phyloP scores from a whole-genome alignment of 768 basidiomycete genomes.

The Calocybe gangraenosa region DNA sequence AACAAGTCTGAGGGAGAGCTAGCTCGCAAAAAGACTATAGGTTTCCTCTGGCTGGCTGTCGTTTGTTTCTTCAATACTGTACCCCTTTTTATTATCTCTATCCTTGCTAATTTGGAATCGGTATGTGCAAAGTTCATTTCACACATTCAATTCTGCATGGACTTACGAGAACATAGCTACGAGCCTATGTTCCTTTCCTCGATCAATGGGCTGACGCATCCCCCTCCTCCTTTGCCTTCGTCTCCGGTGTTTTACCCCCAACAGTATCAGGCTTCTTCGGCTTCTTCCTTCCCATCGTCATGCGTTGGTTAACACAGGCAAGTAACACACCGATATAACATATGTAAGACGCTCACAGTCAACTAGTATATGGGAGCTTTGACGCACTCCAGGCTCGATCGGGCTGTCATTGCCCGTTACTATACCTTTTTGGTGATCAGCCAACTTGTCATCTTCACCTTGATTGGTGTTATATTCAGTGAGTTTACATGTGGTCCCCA shows the following conservation, averaged over 20 bases:
- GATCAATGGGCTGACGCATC: constrained; percentile 64
- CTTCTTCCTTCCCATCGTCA: constrained; percentile 87
- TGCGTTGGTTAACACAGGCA: constrained; percentile 81
- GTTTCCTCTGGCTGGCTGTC: constrained; percentile 71
- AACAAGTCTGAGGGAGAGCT: constrained; percentile 66
- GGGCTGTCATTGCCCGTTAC: constrained; percentile 89
- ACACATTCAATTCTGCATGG: neutral
- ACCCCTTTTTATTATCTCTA: constrained; percentile 85
- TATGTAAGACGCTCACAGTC: constrained; percentile 56
- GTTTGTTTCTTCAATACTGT: constrained; percentile 96
- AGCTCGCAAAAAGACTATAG: constrained; percentile 61
- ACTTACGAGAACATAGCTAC: constrained; percentile 38
- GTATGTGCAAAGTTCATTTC: constrained; percentile 35
- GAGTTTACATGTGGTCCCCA: constrained; percentile 34
- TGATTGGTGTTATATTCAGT: constrained; percentile 90
- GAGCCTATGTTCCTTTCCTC: constrained; percentile 71
- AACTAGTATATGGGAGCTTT: constrained; percentile 54
- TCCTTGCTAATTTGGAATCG: constrained; percentile 85
- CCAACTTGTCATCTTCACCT: constrained; percentile 90
- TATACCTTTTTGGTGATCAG: constrained; percentile 92
- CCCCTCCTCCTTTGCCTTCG: constrained; percentile 66
- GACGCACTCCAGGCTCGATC: constrained; percentile 79
- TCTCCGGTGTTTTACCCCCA: constrained; percentile 93
- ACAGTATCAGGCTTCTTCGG: constrained; percentile 85
- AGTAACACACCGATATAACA: constrained; percentile 35